Evolutionary conservation across 768 basidiomycete genomes (phyloP).

Genomic region (Trametes maxima): DNA sequence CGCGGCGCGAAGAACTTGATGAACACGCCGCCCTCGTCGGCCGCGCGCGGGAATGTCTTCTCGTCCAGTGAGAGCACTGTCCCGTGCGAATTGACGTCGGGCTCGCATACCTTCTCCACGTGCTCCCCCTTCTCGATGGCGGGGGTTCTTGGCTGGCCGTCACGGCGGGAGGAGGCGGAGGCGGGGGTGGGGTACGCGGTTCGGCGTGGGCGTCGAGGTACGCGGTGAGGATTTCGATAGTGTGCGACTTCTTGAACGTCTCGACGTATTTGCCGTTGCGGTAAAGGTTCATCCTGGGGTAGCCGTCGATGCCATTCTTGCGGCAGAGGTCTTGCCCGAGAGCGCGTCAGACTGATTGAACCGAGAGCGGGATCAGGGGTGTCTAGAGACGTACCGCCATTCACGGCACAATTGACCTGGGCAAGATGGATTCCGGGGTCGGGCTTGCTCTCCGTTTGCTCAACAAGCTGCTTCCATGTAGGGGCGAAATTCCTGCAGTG

Average conservation of each 20-base stretch:
- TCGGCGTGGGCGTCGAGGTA: constrained; percentile 55
- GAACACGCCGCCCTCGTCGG: constrained; percentile 55
- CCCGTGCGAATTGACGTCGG: constrained; percentile 42
- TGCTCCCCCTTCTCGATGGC: constrained; percentile 33
- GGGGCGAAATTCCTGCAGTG: constrained; percentile 83
- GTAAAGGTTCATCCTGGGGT: constrained; percentile 78
- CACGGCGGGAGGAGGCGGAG: constrained; percentile 33
- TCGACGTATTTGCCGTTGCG: constrained; percentile 63
- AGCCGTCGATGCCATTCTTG: constrained; percentile 66
- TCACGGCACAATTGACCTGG: constrained; percentile 77
- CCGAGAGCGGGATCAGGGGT: too few relatives aligned
- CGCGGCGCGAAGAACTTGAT: constrained; percentile 89
- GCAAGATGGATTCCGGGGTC: constrained; percentile 65
- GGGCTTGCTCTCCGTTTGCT: constrained; percentile 47
- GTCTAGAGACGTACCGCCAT: constrained; percentile 64
- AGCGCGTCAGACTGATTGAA: not conserved
- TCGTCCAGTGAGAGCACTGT: constrained; percentile 43
- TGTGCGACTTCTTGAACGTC: constrained; percentile 55
- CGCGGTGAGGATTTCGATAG: constrained; percentile 52
- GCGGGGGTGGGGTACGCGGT: constrained; percentile 23
- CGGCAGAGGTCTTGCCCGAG: constrained; percentile 70
- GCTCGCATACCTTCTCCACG: constrained; percentile 23
- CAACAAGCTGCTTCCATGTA: constrained; percentile 75
- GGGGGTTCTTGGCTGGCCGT: constrained; percentile 35
- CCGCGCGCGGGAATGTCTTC: constrained; percentile 49